Conservation (phyloP, 2,329 filamentous ascomycete genomes). For the Epichloe gansuensis region DNA sequence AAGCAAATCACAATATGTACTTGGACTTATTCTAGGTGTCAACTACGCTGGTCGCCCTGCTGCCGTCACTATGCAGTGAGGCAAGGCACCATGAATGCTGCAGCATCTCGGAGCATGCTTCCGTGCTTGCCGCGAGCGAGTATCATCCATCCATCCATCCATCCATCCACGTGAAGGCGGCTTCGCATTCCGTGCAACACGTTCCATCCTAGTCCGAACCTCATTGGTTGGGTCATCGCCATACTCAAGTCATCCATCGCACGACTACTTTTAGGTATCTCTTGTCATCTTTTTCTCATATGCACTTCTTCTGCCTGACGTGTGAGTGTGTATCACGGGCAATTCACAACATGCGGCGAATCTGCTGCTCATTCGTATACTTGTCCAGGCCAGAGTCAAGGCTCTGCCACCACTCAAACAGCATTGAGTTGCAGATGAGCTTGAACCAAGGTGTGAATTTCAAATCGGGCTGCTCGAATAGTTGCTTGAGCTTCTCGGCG, state of each 20-base stretch:
- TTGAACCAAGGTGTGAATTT: conserved; percentile 99
- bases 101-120: background rate
- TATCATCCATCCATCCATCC: background rate
- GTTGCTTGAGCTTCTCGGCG: conserved; percentile 66
- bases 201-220: background rate
- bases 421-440: conserved; percentile 93
- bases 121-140: background rate
- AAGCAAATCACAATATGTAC: background rate
- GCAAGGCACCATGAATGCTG: background rate
- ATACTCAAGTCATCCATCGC: background rate
- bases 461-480: conserved; percentile 69
- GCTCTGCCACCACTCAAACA: conserved; percentile 95
- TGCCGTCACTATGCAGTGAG: background rate
- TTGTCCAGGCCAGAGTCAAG: conserved; percentile 71
- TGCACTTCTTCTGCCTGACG: background rate
- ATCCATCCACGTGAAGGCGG: background rate
- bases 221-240: background rate
- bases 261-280: background rate
- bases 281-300: background rate
- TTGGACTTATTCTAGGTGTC: background rate
- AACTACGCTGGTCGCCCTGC: background rate
- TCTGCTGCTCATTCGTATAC: conserved; percentile 75
- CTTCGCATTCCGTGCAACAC: background rate
- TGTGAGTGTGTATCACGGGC: background rate
- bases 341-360: conserved; percentile 60